Evolutionary conservation across 2,329 filamentous ascomycete species (phyloP).

Genomic region (Aureobasidium sp.): DNA sequence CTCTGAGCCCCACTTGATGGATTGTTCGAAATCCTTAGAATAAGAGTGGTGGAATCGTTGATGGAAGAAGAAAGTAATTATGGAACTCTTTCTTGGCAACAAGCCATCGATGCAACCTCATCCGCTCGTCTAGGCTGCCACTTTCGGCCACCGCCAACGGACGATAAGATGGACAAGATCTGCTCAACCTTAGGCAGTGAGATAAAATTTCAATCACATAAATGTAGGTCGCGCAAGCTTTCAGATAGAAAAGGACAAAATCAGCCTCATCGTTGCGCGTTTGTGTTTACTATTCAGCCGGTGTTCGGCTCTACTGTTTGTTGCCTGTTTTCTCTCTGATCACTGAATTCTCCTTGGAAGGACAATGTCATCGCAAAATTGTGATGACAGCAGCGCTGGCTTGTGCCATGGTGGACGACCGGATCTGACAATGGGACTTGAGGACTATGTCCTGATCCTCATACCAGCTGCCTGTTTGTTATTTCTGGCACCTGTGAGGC

Average conservation of each 20-base stretch:
- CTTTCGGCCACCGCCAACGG: not conserved
- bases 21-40: too few species aligned
- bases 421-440: slow-evolving; percentile 27
- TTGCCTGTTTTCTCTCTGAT: not conserved
- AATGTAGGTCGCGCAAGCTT: not conserved
- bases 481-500: slow-evolving; percentile 25
- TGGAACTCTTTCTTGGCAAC: not conserved
- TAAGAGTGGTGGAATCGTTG: too few species aligned
- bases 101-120: not conserved
- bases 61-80: not conserved
- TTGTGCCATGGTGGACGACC: slow-evolving; percentile 9
- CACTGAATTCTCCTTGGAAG: not conserved
- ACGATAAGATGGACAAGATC: slow-evolving; percentile 4
- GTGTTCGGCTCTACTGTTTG: not conserved
- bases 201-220: not conserved
- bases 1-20: too few species aligned
- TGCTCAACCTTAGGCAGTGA: slow-evolving; percentile 14
- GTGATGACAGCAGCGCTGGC: not conserved
- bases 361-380: not conserved
- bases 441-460: slow-evolving; percentile 26
- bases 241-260: not conserved
- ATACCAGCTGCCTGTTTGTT: slow-evolving; percentile 25
- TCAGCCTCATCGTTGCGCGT: not conserved
- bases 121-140: slow-evolving; percentile 6
- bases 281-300: not conserved